These are phyloP conservation scores for Aspergillus fructus DNA, from an alignment of 2,329 filamentous ascomycete species.

Conservation along the genomic window DNA sequence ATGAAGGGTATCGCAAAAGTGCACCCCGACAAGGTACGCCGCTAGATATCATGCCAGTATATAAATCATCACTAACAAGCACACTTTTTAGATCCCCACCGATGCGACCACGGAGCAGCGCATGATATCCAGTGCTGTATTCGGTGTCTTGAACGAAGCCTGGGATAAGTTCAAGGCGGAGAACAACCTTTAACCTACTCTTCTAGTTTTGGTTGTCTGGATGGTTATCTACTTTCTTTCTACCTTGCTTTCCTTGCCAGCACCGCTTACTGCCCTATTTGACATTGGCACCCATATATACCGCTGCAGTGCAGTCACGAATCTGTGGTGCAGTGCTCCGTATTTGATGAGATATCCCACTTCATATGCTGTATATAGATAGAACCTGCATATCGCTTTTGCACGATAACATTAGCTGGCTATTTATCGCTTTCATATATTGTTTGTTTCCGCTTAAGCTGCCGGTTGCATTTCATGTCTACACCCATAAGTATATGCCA, in stretches of 20 bases:
- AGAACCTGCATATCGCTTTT: conserved; percentile 8
- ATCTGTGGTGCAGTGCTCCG: background rate
- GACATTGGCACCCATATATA: background rate
- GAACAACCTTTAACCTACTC: conserved; percentile 52
- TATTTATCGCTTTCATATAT: background rate
- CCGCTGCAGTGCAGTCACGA: background rate
- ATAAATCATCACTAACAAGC: background rate
- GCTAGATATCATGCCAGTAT: conserved; percentile 15
- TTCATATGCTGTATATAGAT: conserved; percentile 14
- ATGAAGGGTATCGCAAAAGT: conserved; percentile 99
- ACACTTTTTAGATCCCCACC: conserved; percentile 54
- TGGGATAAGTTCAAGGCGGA: conserved; percentile 69
- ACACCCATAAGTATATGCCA: too few species aligned
- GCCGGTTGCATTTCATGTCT: too few species aligned
- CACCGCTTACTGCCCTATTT: background rate
- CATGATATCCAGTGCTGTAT: conserved; percentile 66
- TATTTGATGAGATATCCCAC: conserved; percentile 5
- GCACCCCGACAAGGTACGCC: conserved; percentile 92
- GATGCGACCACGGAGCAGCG: conserved; percentile 65
- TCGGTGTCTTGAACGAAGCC: conserved; percentile 64
- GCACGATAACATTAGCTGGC: background rate
- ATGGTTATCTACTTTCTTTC: conserved; percentile 1
- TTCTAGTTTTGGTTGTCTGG: background rate
- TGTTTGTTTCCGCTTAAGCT: background rate
- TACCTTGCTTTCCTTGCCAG: background rate